These are phyloP conservation scores for Nicotiana tabacum DNA, from an alignment of 257 asterid species.

Conservation along the genomic window DNA sequence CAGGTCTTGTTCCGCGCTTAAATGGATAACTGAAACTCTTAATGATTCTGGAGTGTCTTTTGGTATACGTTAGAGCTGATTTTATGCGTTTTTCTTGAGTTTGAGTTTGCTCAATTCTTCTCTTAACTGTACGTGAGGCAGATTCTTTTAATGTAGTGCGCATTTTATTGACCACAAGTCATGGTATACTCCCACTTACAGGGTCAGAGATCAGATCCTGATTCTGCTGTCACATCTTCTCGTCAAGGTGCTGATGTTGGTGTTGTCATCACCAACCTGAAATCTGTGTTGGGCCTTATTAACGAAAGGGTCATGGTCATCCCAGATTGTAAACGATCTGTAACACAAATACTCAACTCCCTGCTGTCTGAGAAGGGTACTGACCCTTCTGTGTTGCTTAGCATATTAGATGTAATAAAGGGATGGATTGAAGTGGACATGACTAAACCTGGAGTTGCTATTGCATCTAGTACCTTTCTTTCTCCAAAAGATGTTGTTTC, in stretches of 20 bases:
- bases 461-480: conserved; percentile 56
- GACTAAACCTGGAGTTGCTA: conserved; percentile 69
- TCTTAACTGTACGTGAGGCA: not conserved
- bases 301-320: conserved; percentile 82
- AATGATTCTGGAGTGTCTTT: not conserved
- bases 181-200: conserved; percentile 22
- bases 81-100: conserved; percentile 4
- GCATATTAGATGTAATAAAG: conserved; percentile 80
- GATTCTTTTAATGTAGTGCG: not conserved
- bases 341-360: conserved; percentile 72
- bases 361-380: conserved; percentile 90
- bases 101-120: conserved; percentile 1
- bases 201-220: conserved; percentile 91
- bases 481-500: conserved; percentile 85
- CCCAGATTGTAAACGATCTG: conserved; percentile 90
- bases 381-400: conserved; percentile 86
- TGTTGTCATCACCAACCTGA: conserved; percentile 69
- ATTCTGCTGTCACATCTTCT: conserved; percentile 89
- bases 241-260: conserved; percentile 98
- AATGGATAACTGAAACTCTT: too few relatives aligned
- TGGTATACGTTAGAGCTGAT: not conserved
- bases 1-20: too few relatives aligned
- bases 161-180: not conserved
- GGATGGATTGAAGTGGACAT: conserved; percentile 91
- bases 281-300: conserved; percentile 75